phyloP scores from a whole-genome alignment of 371 early-diverging fungal genomes.

The Lichtheimia corymbifera region DNA sequence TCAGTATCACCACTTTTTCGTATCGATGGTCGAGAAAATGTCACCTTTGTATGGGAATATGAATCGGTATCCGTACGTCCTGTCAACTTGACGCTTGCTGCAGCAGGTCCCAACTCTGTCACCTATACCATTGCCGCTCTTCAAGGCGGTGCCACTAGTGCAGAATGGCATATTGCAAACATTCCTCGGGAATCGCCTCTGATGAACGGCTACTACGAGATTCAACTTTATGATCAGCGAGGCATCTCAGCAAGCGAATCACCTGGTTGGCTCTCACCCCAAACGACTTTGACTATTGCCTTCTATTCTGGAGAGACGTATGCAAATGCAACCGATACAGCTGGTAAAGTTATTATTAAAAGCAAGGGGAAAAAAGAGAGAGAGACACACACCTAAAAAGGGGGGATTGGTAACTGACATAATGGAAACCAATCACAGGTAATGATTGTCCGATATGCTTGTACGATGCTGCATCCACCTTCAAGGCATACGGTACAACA shows the following conservation, averaged over 20 bases:
- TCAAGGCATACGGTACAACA: constrained; percentile 24
- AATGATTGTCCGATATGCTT: constrained; percentile 45
- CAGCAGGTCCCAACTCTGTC: constrained; percentile 34
- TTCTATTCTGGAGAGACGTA: constrained; percentile 41
- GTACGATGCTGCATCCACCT: constrained; percentile 36
- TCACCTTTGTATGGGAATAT: constrained; percentile 48
- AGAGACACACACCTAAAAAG: too few relatives aligned
- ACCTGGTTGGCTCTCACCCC: constrained; percentile 48
- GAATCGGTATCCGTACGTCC: constrained; percentile 39
- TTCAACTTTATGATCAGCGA: constrained; percentile 52
- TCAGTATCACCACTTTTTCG: constrained; percentile 48
- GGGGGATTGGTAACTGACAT: not conserved
- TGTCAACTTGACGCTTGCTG: constrained; percentile 40
- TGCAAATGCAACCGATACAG: constrained; percentile 1
- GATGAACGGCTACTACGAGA: constrained; percentile 45
- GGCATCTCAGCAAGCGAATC: constrained; percentile 31
- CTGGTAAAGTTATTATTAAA: constrained; percentile 7
- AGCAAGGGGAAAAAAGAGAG: not conserved
- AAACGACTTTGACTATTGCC: constrained; percentile 36
- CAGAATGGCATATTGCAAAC: constrained; percentile 42
- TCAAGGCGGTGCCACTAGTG: constrained; percentile 38
- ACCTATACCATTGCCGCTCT: constrained; percentile 44
- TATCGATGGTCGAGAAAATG: constrained; percentile 40
- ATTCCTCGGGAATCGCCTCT: constrained; percentile 40
- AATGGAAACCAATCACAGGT: constrained; percentile 21